Evolutionary conservation across 768 basidiomycete genomes (phyloP).

Genomic region (Heimioporus sp.): DNA sequence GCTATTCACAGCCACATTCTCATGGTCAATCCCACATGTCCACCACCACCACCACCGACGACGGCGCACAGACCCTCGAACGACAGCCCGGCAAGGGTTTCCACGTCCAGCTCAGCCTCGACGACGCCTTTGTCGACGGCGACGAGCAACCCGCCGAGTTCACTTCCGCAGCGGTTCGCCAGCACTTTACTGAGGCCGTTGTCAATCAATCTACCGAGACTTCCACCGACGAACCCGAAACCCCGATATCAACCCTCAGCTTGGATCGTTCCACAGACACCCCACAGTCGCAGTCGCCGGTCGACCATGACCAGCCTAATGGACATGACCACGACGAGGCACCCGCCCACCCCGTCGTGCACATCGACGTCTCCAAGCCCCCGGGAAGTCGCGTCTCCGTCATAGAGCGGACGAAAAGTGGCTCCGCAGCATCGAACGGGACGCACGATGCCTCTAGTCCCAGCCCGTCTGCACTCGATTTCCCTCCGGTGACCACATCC

Average conservation of each 20-base stretch:
- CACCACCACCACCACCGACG: conserved; percentile 1
- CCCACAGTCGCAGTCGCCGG: conserved; percentile 24
- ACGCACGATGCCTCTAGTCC: conserved; percentile 1
- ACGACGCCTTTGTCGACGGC: conserved; percentile 68
- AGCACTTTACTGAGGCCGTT: conserved; percentile 55
- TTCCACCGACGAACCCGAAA: conserved; percentile 35
- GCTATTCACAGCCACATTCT: background rate
- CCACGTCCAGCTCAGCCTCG: conserved; percentile 39
- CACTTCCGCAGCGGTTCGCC: conserved; percentile 57
- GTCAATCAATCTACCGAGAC: conserved; percentile 14
- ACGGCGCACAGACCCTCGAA: conserved; percentile 5
- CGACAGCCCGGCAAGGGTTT: conserved; percentile 26
- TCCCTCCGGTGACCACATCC: conserved; percentile 27
- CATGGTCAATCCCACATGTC: conserved; percentile 8
- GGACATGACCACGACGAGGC: too few relatives aligned
- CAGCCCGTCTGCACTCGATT: conserved; percentile 15
- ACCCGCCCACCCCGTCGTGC: too few relatives aligned
- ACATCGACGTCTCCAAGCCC: conserved; percentile 36
- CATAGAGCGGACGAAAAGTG: background rate
- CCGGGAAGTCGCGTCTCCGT: conserved; percentile 30
- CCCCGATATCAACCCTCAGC: conserved; percentile 58
- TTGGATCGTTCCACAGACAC: conserved; percentile 39
- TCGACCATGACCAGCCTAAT: conserved; percentile 23
- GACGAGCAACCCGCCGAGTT: conserved; percentile 54
- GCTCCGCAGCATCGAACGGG: background rate